A percentile compares a stretch with the other conserved stretches of the same genome.
These are phyloP conservation scores for Fusarium acutatum DNA, from an alignment of 2,329 filamentous ascomycete genomes.

Conservation along the genomic window DNA sequence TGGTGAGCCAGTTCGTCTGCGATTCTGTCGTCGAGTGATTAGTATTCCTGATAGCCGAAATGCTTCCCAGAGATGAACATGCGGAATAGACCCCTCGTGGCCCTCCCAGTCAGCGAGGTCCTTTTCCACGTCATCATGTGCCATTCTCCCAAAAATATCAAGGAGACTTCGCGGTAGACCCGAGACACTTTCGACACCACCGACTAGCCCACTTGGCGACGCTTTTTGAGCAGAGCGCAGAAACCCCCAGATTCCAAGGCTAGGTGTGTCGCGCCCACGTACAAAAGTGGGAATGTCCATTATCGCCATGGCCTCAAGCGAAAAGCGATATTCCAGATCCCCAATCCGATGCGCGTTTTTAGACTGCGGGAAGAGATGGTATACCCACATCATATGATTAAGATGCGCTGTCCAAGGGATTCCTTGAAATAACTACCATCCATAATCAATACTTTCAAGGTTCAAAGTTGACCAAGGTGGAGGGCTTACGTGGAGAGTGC, in stretches of 20 bases:
- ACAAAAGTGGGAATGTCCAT: slow-evolving; percentile 37
- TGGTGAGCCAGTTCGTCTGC: background rate
- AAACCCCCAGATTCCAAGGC: slow-evolving; percentile 22
- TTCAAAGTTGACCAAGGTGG: too few species aligned
- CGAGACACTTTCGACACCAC: slow-evolving; percentile 38
- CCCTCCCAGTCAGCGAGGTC: slow-evolving; percentile 38
- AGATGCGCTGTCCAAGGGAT: slow-evolving; percentile 23
- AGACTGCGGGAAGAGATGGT: slow-evolving; percentile 11
- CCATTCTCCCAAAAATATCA: slow-evolving; percentile 38
- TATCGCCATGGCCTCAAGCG: slow-evolving; percentile 27
- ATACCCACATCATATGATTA: slow-evolving; percentile 28
- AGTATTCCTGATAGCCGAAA: slow-evolving; percentile 40
- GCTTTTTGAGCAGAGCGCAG: slow-evolving; percentile 5
- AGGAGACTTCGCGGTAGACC: slow-evolving; percentile 41
- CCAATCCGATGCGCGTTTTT: slow-evolving; percentile 3
- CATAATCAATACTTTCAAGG: too few species aligned
- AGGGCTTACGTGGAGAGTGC: slow-evolving; percentile 19
- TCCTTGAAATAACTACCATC: slow-evolving; percentile 23
- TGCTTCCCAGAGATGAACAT: slow-evolving; percentile 43
- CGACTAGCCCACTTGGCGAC: background rate
- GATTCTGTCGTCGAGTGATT: slow-evolving; percentile 24
- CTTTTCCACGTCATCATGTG: slow-evolving; percentile 16
- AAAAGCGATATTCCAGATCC: background rate
- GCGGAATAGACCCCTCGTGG: slow-evolving; percentile 36
- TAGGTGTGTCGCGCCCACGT: slow-evolving; percentile 9